phyloP scores from a whole-genome alignment of 306 rosid species.

The Prunus campanulata region DNA sequence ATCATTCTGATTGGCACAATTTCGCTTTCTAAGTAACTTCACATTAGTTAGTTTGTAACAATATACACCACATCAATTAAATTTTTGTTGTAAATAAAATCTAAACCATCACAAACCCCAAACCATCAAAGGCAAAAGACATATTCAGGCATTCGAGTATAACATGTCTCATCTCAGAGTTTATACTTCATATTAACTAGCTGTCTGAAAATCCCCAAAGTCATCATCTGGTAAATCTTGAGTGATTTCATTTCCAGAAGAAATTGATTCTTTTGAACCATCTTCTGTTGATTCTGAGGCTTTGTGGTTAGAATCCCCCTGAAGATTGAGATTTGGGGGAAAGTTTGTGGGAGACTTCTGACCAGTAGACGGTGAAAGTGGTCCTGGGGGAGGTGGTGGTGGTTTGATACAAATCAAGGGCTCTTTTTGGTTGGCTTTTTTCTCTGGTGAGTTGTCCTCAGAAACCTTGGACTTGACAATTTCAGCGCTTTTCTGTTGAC shows the following conservation, averaged over 20 bases:
- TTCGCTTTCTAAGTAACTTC: constrained; percentile 9
- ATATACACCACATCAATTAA: constrained; percentile 27
- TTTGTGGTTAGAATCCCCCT: constrained; percentile 38
- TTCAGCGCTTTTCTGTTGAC: constrained; percentile 56
- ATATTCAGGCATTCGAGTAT: constrained; percentile 10
- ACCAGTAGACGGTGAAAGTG: constrained; percentile 48
- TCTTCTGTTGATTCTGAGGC: constrained; percentile 24
- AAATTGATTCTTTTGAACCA: constrained; percentile 26
- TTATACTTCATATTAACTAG: constrained; percentile 40
- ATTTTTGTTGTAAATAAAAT: constrained; percentile 13
- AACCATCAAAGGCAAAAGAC: constrained; percentile 4
- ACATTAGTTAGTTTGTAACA: constrained; percentile 17
- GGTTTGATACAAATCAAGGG: constrained; percentile 50
- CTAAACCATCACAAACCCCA: constrained; percentile 28
- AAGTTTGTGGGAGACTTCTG: constrained; percentile 38
- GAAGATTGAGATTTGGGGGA: constrained; percentile 49
- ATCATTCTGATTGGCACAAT: not conserved
- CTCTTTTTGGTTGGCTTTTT: constrained; percentile 58
- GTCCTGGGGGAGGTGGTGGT: constrained; percentile 84
- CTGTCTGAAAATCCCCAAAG: constrained; percentile 93
- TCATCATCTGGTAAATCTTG: constrained; percentile 69
- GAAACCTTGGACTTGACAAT: constrained; percentile 57
- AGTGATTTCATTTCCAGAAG: constrained; percentile 42
- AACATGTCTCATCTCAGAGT: constrained; percentile 14
- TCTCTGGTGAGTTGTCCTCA: constrained; percentile 50